A percentile compares a stretch with the other conserved stretches of the same genome.
Conservation (phyloP, 257 asterid species). For the Paraleonurus japonicus region DNA sequence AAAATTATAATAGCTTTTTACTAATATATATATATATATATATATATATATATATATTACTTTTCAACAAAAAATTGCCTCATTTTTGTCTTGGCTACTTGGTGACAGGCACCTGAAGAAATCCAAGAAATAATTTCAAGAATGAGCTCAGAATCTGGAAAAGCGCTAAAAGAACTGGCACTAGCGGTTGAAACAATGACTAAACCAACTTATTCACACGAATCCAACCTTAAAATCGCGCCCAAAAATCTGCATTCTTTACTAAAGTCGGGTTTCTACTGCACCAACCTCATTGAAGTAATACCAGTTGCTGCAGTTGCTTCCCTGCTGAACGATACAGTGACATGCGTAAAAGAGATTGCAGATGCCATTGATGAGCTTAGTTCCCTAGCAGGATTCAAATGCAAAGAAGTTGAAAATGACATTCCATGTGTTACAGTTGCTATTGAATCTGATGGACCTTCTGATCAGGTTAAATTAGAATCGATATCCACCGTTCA, state of each 20-base stretch:
- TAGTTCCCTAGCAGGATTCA: slow-evolving; percentile 56
- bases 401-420: slow-evolving; percentile 17
- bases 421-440: slow-evolving; percentile 20
- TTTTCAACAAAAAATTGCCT: too few species aligned
- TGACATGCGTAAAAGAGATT: slow-evolving; percentile 42
- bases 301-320: slow-evolving; percentile 57
- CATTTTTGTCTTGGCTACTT: too few species aligned
- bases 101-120: slow-evolving; percentile 50
- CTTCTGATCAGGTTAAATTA: slow-evolving; percentile 10
- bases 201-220: slow-evolving; percentile 29
- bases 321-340: slow-evolving; percentile 52
- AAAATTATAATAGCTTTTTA: too few species aligned
- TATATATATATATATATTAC: too few species aligned
- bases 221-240: slow-evolving; percentile 40
- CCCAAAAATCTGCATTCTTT: slow-evolving; percentile 42
- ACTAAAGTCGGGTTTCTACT: slow-evolving; percentile 41
- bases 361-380: slow-evolving; percentile 58
- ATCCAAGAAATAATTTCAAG: slow-evolving; percentile 32
- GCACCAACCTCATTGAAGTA: slow-evolving; percentile 35
- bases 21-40: too few species aligned
- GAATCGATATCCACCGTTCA: background rate
- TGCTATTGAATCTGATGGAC: slow-evolving; percentile 22
- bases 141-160: slow-evolving; percentile 64
- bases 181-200: slow-evolving; percentile 49
- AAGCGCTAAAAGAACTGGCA: slow-evolving; percentile 59